phyloP scores from a whole-genome alignment of 352 stramenopile genomes.

The Pythium angustatum region DNA sequence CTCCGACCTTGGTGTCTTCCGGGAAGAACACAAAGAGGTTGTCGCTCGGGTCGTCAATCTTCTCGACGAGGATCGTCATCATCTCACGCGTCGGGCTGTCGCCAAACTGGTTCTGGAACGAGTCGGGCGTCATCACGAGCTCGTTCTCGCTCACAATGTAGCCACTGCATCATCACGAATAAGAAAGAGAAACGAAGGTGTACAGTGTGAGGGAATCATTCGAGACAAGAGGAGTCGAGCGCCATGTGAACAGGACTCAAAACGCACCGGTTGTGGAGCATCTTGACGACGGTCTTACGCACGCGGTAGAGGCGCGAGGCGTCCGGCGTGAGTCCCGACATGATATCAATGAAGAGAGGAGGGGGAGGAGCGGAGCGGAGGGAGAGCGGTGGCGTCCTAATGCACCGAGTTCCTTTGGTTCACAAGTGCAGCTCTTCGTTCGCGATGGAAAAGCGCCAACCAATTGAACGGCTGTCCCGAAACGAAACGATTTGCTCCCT shows the following conservation, averaged over 20 bases:
- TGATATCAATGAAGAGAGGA: constrained; percentile 28
- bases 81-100: constrained; percentile 94
- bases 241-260: neutral
- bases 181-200: too few species aligned
- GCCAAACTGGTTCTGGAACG: constrained; percentile 91
- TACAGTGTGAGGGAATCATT: too few species aligned
- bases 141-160: constrained; percentile 98
- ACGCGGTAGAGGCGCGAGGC: constrained; percentile 92
- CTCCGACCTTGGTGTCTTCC: constrained; percentile 98
- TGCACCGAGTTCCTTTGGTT: constrained; percentile 4
- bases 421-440: neutral
- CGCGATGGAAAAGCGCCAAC: constrained; percentile 21
- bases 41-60: constrained; percentile 92
- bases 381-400: too few species aligned
- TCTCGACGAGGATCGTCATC: constrained; percentile 96
- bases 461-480: constrained; percentile 29
- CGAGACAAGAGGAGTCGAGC: constrained; percentile 22
- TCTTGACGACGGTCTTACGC: constrained; percentile 95
- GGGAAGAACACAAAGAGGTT: constrained; percentile 99
- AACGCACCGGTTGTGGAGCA: constrained; percentile 90
- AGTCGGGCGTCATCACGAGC: constrained; percentile 94
- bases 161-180: constrained; percentile 58
- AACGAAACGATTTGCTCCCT: neutral
- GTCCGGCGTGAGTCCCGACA: constrained; percentile 81
- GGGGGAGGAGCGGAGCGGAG: neutral